Evolutionary conservation across 2,329 filamentous ascomycete species (phyloP), one percentile per base, ranked within the genome.

Genomic region (Cytospora chrysosperma): DNA sequence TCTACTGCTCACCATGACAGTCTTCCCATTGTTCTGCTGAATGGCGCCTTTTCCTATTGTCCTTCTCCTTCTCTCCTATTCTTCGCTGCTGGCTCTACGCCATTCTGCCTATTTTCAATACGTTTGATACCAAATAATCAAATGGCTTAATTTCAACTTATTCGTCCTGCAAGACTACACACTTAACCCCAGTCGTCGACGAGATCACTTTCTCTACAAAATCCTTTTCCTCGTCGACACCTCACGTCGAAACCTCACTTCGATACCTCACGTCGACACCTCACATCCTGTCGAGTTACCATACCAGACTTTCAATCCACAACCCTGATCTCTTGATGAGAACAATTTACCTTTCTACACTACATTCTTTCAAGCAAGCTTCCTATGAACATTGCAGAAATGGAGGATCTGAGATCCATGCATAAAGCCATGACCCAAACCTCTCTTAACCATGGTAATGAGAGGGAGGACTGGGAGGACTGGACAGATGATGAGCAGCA

Each of bases 391-490:
- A 28, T 24, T 21, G n/a, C 24, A 62, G 69, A 57, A n/a, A 75
- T 74, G 73, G 69, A 69, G 64, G 65, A 68, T 58, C 59, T 62
- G 43, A 68, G 60, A 59, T 62, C 67, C 26, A 63, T 65, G 32
- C 68, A 69, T 12, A 53, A 61, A 43, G 68, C 59, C 24, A 62
- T 67, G 15, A 66, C 65, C 64, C 57, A 61, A 65, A 67, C 63
- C 55, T 64, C 68, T 59, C 66, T 64, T 57, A 59, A 63, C 27
- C 58, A 61, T 57, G 54, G 49, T 54, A 65, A 61, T 54, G 47
- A 60, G 65, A 49, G 72, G 68, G 78, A 82, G 17, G 80, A 83
- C 10, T 83, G 82, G 82, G 81, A 84, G 64, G 80, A 83, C 30
- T 84, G 82, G 82, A 79, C 82, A 61, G 81, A 82, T 65, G 80